Percentiles rank a stretch among this genome's conserved stretches.
These are phyloP conservation scores for Vanrija sp. DNA, from an alignment of 1,284 basidiomycete species.

Conservation along the genomic window DNA sequence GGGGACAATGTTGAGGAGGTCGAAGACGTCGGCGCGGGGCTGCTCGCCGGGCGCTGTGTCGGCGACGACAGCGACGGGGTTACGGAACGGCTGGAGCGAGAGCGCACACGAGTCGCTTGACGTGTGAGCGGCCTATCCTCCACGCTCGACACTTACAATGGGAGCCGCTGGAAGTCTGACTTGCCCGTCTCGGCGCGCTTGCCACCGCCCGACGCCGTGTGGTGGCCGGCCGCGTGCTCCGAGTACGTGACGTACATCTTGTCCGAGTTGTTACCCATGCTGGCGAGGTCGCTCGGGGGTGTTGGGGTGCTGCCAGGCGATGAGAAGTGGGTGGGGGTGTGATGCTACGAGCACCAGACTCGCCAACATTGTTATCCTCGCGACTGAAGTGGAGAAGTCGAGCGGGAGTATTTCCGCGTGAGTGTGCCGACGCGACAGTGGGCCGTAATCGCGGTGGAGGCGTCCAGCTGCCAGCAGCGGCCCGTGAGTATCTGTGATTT, in stretches of 20 bases:
- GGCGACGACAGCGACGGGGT: conserved; percentile 74
- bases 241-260: conserved; percentile 50
- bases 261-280: conserved; percentile 49
- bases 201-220: conserved; percentile 45
- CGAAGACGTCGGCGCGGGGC: conserved; percentile 57
- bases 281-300: conserved; percentile 1
- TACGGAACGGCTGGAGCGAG: conserved; percentile 82
- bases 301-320: background rate
- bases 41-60: conserved; percentile 40
- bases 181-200: conserved; percentile 39
- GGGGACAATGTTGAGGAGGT: conserved; percentile 83
- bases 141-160: conserved; percentile 40
- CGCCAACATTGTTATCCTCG: too few relatives aligned
- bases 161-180: conserved; percentile 44
- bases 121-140: background rate
- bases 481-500: too few relatives aligned
- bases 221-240: conserved; percentile 46
- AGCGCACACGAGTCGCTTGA: conserved; percentile 77
- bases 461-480: background rate
- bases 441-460: background rate
- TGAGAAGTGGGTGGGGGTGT: background rate
- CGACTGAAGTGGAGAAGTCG: background rate
- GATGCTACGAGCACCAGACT: background rate
- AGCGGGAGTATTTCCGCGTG: background rate
- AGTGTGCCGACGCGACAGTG: background rate